Evolutionary conservation across 2,329 filamentous ascomycete species (phyloP).

Genomic region (Pestalotiopsis sp.): DNA sequence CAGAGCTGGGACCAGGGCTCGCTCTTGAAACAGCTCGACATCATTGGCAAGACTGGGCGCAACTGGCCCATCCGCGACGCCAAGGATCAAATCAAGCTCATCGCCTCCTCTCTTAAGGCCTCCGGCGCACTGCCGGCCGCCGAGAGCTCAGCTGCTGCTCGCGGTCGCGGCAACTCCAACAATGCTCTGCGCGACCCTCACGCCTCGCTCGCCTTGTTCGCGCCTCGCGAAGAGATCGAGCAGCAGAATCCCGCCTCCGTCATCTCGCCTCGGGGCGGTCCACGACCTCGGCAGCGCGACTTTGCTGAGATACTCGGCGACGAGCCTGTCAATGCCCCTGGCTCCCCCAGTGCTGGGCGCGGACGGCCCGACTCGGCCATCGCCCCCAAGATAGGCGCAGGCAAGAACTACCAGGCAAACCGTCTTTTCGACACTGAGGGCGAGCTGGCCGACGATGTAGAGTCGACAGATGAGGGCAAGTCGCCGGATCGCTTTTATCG

Average conservation of each 20-base stretch:
- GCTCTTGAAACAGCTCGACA: slow-evolving; percentile 88
- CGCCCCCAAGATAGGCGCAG: slow-evolving; percentile 32
- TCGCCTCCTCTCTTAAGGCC: slow-evolving; percentile 62
- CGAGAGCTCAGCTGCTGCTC: slow-evolving; percentile 38
- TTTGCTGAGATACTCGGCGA: slow-evolving; percentile 72
- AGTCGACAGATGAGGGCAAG: slow-evolving; percentile 43
- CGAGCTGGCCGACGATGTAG: slow-evolving; percentile 39
- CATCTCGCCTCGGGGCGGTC: slow-evolving; percentile 64
- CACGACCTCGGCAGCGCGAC: slow-evolving; percentile 66
- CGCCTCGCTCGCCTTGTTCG: slow-evolving; percentile 75
- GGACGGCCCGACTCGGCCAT: slow-evolving; percentile 42
- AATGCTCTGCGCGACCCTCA: slow-evolving; percentile 65
- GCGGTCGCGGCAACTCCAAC: slow-evolving; percentile 54
- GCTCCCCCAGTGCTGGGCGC: slow-evolving; percentile 40
- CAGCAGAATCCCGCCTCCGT: slow-evolving; percentile 52
- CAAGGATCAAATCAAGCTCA: slow-evolving; percentile 79
- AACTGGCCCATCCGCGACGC: slow-evolving; percentile 96
- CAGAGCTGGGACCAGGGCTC: slow-evolving; percentile 95
- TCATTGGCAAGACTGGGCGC: slow-evolving; percentile 86
- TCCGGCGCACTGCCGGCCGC: slow-evolving; percentile 39
- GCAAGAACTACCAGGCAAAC: slow-evolving; percentile 53
- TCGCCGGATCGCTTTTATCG: slow-evolving; percentile 52
- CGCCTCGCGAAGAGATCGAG: slow-evolving; percentile 62
- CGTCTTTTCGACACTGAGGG: slow-evolving; percentile 67
- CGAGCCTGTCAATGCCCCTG: slow-evolving; percentile 41